Base-by-base conservation (phyloP, 2,329 filamentous ascomycete genomes). In the Phaeosphaeriaceae sp. region DNA sequence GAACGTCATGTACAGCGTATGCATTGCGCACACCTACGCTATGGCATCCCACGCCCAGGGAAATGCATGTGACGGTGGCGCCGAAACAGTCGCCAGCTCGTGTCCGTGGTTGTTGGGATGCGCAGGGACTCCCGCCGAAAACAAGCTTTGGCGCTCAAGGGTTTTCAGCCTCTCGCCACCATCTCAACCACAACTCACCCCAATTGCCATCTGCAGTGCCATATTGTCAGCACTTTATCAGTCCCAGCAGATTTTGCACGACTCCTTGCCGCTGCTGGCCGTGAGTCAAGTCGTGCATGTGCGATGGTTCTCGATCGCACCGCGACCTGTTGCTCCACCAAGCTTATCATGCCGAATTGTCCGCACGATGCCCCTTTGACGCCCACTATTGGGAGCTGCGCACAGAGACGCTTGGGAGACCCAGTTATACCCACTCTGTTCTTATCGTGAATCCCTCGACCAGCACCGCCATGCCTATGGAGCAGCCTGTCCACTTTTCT, bases 381-480 rank as follows among this genome's bases (percentile, higher is more conserved):
- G 46, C 41, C 53, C 51, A 67, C 55, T 62, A 74, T 76, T 75
- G 72, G 71, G 56, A 46, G 56, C 62, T 54, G 60, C 68, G 67
- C 62, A 67, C 57, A 61, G 59, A 49, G 61, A 65, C 65, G 62
- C 63, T 68, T 66, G 61, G 67, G 57, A 53, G 71, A 58, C 70
- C 72, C 72, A 72, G 58, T 68, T 73, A 62, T 74, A 74, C 68
- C 71, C 72, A 74, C 71, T 65, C 44, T 65, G 57, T 66, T 49
- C 65, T 74, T 74, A 74, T 75, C 72, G 72, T 64, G 67, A 62
- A 68, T 72, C 48, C 67, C 68, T 69, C 54, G 70, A 70, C 56
- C 60, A 71, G 64, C 59, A 47, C 58, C 62, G 54, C 67, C 62
- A 66, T 62, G 61, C 54, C 53, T 62, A 60, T 66, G 64, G 59